A percentile compares a stretch with the other conserved stretches of the same genome.
phyloP scores from a whole-genome alignment of 371 early-diverging fungal genomes.

The Apophysomyces sp. region DNA sequence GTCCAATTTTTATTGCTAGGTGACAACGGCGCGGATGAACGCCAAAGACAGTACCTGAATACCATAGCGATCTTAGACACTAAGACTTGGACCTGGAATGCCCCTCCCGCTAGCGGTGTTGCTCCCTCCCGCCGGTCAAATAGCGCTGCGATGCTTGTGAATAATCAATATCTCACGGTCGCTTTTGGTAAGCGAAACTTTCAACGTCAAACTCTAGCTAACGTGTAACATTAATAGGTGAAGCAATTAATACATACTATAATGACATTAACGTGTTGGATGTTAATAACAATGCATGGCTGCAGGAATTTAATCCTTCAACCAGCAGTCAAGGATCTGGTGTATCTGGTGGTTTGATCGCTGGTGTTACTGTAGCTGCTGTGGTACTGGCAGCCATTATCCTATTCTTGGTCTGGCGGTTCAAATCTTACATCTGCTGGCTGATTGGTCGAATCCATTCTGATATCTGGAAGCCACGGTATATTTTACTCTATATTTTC shows the following conservation, averaged over 20 bases:
- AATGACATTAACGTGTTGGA: constrained; percentile 45
- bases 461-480: constrained; percentile 52
- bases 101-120: constrained; percentile 31
- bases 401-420: constrained; percentile 45
- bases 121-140: constrained; percentile 41
- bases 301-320: constrained; percentile 24
- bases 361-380: constrained; percentile 42
- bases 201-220: not conserved
- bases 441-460: constrained; percentile 34
- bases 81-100: constrained; percentile 41
- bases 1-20: constrained; percentile 17
- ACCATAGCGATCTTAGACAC: constrained; percentile 38
- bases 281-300: constrained; percentile 22
- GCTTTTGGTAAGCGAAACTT: constrained; percentile 36
- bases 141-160: constrained; percentile 36
- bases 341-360: constrained; percentile 39
- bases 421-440: constrained; percentile 38
- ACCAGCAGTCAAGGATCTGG: constrained; percentile 10
- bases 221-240: constrained; percentile 13
- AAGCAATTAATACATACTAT: constrained; percentile 32
- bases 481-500: not conserved
- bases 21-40: constrained; percentile 20
- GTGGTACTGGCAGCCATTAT: constrained; percentile 32
- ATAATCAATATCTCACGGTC: constrained; percentile 30
- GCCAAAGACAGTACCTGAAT: constrained; percentile 26